Evolutionary conservation across 148 eudicot genomes (phyloP).

Genomic region (Fallopia convolvulus): DNA sequence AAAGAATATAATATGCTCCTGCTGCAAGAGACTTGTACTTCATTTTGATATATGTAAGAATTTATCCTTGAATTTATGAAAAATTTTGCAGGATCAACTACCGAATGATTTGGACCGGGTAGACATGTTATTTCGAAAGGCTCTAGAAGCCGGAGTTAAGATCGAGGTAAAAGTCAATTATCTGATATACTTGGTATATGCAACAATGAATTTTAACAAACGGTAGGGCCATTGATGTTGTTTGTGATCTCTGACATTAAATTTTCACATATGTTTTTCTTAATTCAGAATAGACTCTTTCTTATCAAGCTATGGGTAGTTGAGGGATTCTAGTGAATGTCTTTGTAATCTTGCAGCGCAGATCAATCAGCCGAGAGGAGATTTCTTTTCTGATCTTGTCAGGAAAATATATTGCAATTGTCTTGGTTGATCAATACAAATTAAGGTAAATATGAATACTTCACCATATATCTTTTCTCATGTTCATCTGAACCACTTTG

Average conservation of each 20-base stretch:
- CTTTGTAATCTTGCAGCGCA: slow-evolving; percentile 66
- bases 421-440: slow-evolving; percentile 82
- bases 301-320: neutral
- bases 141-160: slow-evolving; percentile 63
- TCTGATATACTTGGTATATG: neutral
- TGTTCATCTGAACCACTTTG: neutral
- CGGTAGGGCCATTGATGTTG: neutral
- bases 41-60: neutral
- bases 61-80: slow-evolving; percentile 9
- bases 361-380: slow-evolving; percentile 72
- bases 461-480: neutral
- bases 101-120: slow-evolving; percentile 79
- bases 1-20: neutral
- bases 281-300: neutral
- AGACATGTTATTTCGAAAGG: slow-evolving; percentile 63
- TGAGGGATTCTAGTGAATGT: slow-evolving; percentile 21
- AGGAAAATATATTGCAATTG: slow-evolving; percentile 78
- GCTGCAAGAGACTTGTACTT: neutral
- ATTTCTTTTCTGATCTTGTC: slow-evolving; percentile 67
- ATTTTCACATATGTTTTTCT: neutral
- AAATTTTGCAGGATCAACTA: slow-evolving; percentile 66
- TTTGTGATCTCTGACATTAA: neutral
- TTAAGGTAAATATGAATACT: slow-evolving; percentile 40
- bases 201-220: neutral
- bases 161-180: slow-evolving; percentile 59